Evolutionary conservation across 768 basidiomycete genomes (phyloP), one percentile per base, ranked within the genome.

Genomic region (Russula griseocarnosa): DNA sequence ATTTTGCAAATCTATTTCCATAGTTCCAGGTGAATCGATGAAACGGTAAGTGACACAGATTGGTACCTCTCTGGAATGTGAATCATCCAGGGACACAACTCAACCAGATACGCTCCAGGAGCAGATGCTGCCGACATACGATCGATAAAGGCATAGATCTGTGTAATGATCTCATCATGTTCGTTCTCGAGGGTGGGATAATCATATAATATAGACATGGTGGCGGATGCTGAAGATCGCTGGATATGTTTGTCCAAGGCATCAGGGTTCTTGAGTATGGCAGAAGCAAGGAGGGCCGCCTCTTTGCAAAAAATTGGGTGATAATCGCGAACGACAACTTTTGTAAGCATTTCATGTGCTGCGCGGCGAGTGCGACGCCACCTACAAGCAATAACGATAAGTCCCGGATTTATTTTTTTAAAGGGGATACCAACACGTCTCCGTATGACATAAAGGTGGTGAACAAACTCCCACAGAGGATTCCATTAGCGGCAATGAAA

Each of bases 401-500:
- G 56, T 69, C 36, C 18, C 42, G 26, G 44, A 3, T 3, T 16
- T 26, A 22, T 22, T 16, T 3, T 9, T 42, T 5, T 22, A n/a
- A 30, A 42, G 24, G 18, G 14, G 1, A 24, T 16, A 26, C 36
- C 3, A 49, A 75, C 73, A 62, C 14, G 47, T 74, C 70, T 26
- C 61, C 61, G 52, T 72, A 67, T 13, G 61, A 55, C 24, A 63
- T 52, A 50, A 76, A 70, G 11, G 66, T 70, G 20, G 75, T 51
- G 3, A 71, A 55, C n/a, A 73, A 53, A 5, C 75, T 72, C 9
- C 76, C 71, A 10, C 73, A 71, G 36, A 77, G 65, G 46, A 75
- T 61, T 20, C 77, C 74, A n/a, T 66, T 57, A 3, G 66, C 71
- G 11, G 76, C 69, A 47, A 76, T 73, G 38, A 68, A 47, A 49